A percentile compares a stretch with the other conserved stretches of the same genome.
These are phyloP conservation scores for Drosera capensis DNA, from an alignment of 148 eudicot species.

Conservation along the genomic window DNA sequence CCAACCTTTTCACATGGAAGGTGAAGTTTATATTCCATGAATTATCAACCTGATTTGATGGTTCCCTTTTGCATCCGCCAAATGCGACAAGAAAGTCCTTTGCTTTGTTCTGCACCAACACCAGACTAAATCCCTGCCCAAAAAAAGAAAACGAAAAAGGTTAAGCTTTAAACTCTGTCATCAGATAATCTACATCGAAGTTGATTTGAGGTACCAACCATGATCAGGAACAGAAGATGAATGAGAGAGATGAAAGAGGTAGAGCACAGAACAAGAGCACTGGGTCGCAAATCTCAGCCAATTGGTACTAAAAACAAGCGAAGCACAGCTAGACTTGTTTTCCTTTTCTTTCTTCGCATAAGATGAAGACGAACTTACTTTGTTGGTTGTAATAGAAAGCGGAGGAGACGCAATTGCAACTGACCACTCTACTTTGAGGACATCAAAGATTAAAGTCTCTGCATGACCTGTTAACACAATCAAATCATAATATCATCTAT, in stretches of 20 bases:
- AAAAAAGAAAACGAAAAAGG: neutral
- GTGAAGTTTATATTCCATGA: neutral
- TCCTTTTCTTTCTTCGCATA: no score
- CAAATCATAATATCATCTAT: neutral
- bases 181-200: neutral
- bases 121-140: constrained; percentile 76
- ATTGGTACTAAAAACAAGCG: no score
- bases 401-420: constrained; percentile 55
- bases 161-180: neutral
- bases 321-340: no score
- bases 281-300: no score
- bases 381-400: constrained; percentile 66
- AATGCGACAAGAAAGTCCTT: constrained; percentile 78
- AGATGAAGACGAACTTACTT: constrained; percentile 31
- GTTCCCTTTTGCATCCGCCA: constrained; percentile 83
- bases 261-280: no score
- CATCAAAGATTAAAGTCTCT: constrained; percentile 70
- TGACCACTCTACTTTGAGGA: constrained; percentile 70
- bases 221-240: no score
- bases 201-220: no score
- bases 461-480: constrained; percentile 45
- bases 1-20: neutral
- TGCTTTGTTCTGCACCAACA: constrained; percentile 69
- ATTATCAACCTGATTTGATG: constrained; percentile 81
- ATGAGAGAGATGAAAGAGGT: no score